Percentiles rank a stretch among this genome's conserved stretches.
These are phyloP conservation scores for Fusarium sp. DNA, from an alignment of 2,329 filamentous ascomycete genomes.

Conservation along the genomic window DNA sequence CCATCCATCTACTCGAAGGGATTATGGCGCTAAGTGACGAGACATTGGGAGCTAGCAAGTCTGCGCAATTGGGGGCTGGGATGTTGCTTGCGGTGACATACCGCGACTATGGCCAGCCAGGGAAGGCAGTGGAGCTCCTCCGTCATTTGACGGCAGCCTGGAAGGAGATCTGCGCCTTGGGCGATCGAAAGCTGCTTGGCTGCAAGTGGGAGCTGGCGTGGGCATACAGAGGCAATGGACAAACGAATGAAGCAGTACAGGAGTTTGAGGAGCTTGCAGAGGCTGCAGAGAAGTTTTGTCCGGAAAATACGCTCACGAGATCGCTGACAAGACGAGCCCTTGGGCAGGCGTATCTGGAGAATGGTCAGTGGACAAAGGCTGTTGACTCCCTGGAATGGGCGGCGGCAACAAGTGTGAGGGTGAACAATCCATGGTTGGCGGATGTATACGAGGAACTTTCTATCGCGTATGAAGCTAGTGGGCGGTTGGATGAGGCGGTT, in stretches of 20 bases:
- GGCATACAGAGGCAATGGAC: not conserved
- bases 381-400: not conserved
- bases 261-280: not conserved
- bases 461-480: not conserved
- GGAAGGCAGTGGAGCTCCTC: not conserved
- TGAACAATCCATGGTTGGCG: not conserved
- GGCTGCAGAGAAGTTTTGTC: no score
- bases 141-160: not conserved
- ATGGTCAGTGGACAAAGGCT: not conserved
- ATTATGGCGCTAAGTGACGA: not conserved
- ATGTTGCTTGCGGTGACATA: not conserved
- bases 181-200: rapidly evolving
- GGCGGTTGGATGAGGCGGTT: not conserved
- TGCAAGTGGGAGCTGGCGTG: not conserved
- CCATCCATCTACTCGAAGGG: not conserved
- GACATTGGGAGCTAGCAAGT: not conserved
- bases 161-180: not conserved
- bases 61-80: not conserved
- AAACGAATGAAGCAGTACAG: not conserved
- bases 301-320: no score
- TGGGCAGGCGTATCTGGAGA: not conserved
- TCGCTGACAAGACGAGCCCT: no score
- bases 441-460: not conserved
- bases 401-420: not conserved
- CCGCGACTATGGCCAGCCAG: not conserved